These are phyloP conservation scores for Xylaria sp. DNA, from an alignment of 2,329 filamentous ascomycete species.

Conservation along the genomic window DNA sequence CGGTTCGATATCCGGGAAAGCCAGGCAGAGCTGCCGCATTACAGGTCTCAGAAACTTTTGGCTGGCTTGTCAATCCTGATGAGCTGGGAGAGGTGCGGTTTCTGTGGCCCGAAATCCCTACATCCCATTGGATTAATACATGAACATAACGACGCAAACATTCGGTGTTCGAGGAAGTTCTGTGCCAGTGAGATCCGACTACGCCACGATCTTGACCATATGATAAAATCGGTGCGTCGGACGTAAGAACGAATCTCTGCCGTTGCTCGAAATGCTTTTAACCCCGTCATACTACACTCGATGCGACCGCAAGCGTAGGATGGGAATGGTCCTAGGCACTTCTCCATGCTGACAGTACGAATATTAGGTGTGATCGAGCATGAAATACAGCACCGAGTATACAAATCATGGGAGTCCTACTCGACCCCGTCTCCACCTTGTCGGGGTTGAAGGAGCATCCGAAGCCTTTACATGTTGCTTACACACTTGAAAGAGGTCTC, in stretches of 20 bases:
- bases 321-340: too few species aligned
- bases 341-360: too few species aligned
- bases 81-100: background rate
- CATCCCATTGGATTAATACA: background rate
- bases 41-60: constrained; percentile 15
- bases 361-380: background rate
- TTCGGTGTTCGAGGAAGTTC: background rate
- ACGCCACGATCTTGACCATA: background rate
- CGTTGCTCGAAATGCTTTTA: background rate
- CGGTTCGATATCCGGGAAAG: constrained; percentile 12
- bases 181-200: background rate
- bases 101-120: background rate
- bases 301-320: too few species aligned
- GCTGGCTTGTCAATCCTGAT: constrained; percentile 5
- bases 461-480: constrained; percentile 7
- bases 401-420: background rate
- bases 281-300: background rate
- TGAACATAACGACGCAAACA: background rate
- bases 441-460: constrained; percentile 20
- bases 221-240: background rate
- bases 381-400: background rate
- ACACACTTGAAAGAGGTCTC: background rate
- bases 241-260: background rate
- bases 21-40: constrained; percentile 17
- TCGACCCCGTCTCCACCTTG: constrained; percentile 1